These are phyloP conservation scores for Apodospora peruviana DNA, from an alignment of 495 filamentous ascomycete species.

Conservation along the genomic window DNA sequence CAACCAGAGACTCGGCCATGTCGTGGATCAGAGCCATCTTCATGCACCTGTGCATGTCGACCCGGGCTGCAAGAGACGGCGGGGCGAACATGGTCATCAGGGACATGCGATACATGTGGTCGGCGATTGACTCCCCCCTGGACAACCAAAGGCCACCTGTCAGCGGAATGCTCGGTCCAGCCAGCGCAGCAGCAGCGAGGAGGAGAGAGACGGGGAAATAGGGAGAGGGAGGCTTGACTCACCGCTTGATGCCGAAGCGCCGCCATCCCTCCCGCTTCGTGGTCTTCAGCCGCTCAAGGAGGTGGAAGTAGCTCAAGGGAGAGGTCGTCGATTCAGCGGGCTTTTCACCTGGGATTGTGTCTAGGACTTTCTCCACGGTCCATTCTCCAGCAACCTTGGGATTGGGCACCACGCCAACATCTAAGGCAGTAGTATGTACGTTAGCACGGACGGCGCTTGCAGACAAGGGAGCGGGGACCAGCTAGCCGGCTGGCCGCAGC, in stretches of 20 bases:
- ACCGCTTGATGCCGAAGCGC: constrained; percentile 69
- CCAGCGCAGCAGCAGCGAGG: too few relatives aligned
- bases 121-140: constrained; percentile 76
- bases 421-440: constrained; percentile 3
- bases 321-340: constrained; percentile 59
- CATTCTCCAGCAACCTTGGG: constrained; percentile 35
- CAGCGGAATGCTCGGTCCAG: too few relatives aligned
- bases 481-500: too few relatives aligned
- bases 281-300: constrained; percentile 89
- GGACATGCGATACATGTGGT: constrained; percentile 99
- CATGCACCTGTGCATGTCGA: constrained; percentile 80
- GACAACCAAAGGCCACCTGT: too few relatives aligned
- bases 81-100: constrained; percentile 95
- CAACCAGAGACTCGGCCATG: constrained; percentile 92
- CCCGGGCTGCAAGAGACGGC: constrained; percentile 54
- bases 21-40: constrained; percentile 94
- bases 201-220: too few relatives aligned
- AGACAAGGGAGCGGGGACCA: neutral
- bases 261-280: constrained; percentile 94
- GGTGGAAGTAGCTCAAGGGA: constrained; percentile 86
- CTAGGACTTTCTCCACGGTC: constrained; percentile 46
- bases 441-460: too few relatives aligned
- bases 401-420: constrained; percentile 24
- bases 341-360: constrained; percentile 35
- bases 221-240: too few relatives aligned